Evolutionary conservation across 192 early-diverging fungal species (phyloP), one percentile per base, ranked within the genome.

Genomic region (Mortierella claussenii): DNA sequence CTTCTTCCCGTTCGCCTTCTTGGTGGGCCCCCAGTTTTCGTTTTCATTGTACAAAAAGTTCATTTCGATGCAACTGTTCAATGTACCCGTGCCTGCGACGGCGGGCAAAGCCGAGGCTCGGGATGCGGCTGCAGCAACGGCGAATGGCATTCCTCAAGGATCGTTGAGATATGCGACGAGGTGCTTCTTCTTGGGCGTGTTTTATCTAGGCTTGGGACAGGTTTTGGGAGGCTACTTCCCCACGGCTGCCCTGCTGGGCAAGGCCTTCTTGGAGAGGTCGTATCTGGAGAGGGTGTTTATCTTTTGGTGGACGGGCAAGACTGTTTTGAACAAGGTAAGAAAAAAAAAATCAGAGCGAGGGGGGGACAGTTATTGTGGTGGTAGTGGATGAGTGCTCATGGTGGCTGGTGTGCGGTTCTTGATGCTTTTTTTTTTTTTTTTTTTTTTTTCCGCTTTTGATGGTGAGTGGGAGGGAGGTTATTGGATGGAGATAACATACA

Each of bases 21-120:
- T 89, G 28, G 78, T 87, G 45, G 88, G 88, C 15, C 87, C 88
- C 37, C 88, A 89, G 64, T 89, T 88, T 66, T 87, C 85, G 55
- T 89, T 84, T 65, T 78, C 81, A 10, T 70, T 86, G 17, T 89
- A 89, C 60, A 61, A 63, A 40, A 76, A 75, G 60, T 83, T 74
- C 46, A 64, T 85, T 48, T 64, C 81, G 4, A 71, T 80, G 62
- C 63, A 79, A n/a, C 56, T 85, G 23, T 85, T 74, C 53, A 65
- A 64, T n/a, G 69, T 73, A 20, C 68, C 64, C 6, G 53, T 65
- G 28, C 76, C 67, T 20, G 43, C 60, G 8, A 55, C 63, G 43
- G 80, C 62, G 18, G 62, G 64, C 33, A 11, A 48, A 26, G 59
- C 60, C 31, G 63, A 83, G 28, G 82, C 79, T 13, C 56, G 65